Evolutionary conservation across 257 asterid genomes (phyloP).

Genomic region (Fraxinus pennsylvanica): DNA sequence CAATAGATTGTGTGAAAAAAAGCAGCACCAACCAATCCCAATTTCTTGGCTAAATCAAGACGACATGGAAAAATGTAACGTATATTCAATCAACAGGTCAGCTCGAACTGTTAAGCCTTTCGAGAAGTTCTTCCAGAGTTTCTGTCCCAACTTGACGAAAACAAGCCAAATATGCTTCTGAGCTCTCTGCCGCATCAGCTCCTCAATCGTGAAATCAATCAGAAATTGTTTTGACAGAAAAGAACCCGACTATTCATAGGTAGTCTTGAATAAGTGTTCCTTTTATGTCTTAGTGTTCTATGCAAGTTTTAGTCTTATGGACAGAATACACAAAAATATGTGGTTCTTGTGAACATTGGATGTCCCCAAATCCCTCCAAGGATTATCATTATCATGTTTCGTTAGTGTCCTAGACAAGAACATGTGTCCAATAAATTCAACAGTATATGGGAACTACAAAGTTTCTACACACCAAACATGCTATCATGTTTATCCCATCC

Average conservation of each 20-base stretch:
- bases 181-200: not conserved
- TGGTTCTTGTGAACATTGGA: not conserved
- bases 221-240: not conserved
- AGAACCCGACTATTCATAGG: not conserved
- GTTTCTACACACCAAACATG: too few relatives aligned
- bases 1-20: conserved; percentile 26
- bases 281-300: not conserved
- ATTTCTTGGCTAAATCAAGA: conserved; percentile 21
- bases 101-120: conserved; percentile 14
- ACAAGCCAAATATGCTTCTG: not conserved
- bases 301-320: not conserved
- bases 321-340: not conserved
- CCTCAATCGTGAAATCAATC: not conserved
- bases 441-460: too few relatives aligned
- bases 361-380: too few relatives aligned
- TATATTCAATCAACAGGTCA: conserved; percentile 26
- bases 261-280: not conserved
- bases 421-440: too few relatives aligned
- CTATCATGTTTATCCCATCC: too few relatives aligned
- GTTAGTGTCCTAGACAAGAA: too few relatives aligned
- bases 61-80: conserved; percentile 27
- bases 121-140: conserved; percentile 19
- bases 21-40: conserved; percentile 22
- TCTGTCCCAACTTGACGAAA: not conserved
- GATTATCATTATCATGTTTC: too few relatives aligned